Evolutionary conservation across 208 protist species (phyloP).

Genomic region (Leishmania martiniquensis): DNA sequence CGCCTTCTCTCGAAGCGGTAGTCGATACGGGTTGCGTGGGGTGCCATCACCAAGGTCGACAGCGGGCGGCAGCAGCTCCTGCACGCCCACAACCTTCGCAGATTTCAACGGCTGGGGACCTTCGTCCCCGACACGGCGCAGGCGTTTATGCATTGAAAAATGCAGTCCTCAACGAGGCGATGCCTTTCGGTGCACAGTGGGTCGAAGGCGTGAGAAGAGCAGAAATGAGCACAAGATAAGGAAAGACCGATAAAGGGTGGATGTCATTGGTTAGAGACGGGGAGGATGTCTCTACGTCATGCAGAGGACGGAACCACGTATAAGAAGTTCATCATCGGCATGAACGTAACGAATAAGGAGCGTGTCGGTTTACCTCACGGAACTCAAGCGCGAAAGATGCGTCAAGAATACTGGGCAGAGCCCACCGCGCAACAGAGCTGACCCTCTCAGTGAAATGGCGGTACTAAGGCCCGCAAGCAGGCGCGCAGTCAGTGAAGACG

Average conservation of each 20-base stretch:
- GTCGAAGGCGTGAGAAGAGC: neutral
- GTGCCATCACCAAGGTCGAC: conserved; percentile 36
- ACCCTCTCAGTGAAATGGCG: neutral
- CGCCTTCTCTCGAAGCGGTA: conserved; percentile 43
- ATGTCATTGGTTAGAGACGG: neutral
- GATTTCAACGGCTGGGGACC: conserved; percentile 14
- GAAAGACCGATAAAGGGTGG: neutral
- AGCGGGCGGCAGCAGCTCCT: neutral
- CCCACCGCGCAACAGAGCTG: neutral
- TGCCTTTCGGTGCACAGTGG: neutral
- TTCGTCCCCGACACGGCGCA: conserved; percentile 21
- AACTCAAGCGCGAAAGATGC: neutral
- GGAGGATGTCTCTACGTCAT: neutral
- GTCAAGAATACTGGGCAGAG: neutral
- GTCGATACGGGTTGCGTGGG: conserved; percentile 46
- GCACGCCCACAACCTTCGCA: neutral
- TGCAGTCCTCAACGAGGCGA: neutral
- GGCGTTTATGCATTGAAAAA: conserved; percentile 54
- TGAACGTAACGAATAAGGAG: neutral
- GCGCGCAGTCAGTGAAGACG: neutral
- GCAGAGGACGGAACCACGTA: neutral
- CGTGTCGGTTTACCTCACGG: neutral
- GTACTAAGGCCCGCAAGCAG: neutral
- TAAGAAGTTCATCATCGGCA: neutral
- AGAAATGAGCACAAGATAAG: neutral